phyloP scores from a whole-genome alignment of 108 stramenopile genomes.

The Cyclostephanos tholiformis region DNA sequence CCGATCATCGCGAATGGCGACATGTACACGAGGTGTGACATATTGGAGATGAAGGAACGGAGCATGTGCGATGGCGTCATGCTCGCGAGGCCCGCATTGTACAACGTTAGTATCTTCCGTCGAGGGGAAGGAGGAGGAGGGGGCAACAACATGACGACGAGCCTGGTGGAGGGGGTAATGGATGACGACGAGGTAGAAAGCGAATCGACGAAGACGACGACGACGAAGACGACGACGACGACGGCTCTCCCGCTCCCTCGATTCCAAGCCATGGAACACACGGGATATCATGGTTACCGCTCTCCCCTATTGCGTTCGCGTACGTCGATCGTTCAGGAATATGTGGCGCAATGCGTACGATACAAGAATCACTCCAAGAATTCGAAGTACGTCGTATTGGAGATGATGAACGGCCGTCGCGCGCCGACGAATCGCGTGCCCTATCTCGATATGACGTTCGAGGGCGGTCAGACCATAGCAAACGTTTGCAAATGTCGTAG shows the following conservation, averaged over 20 bases:
- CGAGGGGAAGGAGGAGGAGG: constrained; percentile 15
- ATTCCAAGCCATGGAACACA: constrained; percentile 36
- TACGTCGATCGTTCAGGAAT: constrained; percentile 86
- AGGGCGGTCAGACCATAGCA: constrained; percentile 68
- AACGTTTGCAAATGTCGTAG: constrained; percentile 65
- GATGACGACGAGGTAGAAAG: not conserved
- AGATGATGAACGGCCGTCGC: constrained; percentile 93
- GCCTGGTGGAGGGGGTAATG: too few species aligned
- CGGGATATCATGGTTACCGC: constrained; percentile 50
- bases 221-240: too few species aligned
- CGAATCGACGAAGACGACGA: not conserved
- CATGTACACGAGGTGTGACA: constrained; percentile 86
- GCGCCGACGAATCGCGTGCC: constrained; percentile 58
- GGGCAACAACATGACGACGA: not conserved
- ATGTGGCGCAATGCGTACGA: constrained; percentile 67
- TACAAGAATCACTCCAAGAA: constrained; percentile 88
- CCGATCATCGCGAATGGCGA: constrained; percentile 92
- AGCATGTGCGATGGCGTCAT: constrained; percentile 88
- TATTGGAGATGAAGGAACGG: constrained; percentile 53
- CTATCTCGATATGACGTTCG: constrained; percentile 55
- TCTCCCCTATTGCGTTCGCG: constrained; percentile 70
- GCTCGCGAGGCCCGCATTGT: constrained; percentile 92
- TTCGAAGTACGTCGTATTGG: constrained; percentile 93
- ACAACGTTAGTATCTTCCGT: constrained; percentile 85
- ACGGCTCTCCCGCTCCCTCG: constrained; percentile 28